Conservation (phyloP, 2,329 filamentous ascomycete species). For the Zymoseptoria passerinii region DNA sequence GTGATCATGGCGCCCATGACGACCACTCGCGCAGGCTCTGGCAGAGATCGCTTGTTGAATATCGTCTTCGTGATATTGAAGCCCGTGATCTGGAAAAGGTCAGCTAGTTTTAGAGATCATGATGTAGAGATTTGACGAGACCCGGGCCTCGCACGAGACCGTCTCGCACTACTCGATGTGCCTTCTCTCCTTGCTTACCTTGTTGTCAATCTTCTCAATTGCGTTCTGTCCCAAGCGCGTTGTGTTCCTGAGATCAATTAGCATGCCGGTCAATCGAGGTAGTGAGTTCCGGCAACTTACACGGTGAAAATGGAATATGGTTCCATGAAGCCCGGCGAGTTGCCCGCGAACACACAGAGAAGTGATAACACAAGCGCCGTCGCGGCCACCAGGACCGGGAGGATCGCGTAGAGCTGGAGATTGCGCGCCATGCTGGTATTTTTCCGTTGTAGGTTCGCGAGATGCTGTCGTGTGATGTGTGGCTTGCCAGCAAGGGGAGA, state of each 20-base stretch:
- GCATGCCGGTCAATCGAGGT: too few relatives aligned
- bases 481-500: not conserved
- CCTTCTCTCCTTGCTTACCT: conserved; percentile 1
- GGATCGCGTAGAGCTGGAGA: conserved; percentile 15
- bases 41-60: conserved; percentile 13
- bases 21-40: conserved; percentile 6
- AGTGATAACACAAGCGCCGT: conserved; percentile 51
- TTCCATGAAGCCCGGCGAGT: conserved; percentile 48
- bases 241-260: too few relatives aligned
- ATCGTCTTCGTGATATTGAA: conserved; percentile 14
- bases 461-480: not conserved
- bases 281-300: too few relatives aligned
- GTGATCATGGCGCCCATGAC: conserved; percentile 14
- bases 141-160: too few relatives aligned
- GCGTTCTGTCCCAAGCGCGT: conserved; percentile 43
- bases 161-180: too few relatives aligned
- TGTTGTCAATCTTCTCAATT: conserved; percentile 24
- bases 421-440: conserved; percentile 3
- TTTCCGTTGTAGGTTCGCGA: not conserved
- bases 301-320: conserved; percentile 50
- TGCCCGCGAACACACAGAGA: conserved; percentile 54
- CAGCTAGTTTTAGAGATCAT: too few relatives aligned
- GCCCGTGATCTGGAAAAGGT: conserved; percentile 7
- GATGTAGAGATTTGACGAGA: too few relatives aligned
- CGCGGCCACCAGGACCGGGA: conserved; percentile 36